Evolutionary conservation across 352 stramenopile species (phyloP).

Genomic region (Pythium phragmiticola): DNA sequence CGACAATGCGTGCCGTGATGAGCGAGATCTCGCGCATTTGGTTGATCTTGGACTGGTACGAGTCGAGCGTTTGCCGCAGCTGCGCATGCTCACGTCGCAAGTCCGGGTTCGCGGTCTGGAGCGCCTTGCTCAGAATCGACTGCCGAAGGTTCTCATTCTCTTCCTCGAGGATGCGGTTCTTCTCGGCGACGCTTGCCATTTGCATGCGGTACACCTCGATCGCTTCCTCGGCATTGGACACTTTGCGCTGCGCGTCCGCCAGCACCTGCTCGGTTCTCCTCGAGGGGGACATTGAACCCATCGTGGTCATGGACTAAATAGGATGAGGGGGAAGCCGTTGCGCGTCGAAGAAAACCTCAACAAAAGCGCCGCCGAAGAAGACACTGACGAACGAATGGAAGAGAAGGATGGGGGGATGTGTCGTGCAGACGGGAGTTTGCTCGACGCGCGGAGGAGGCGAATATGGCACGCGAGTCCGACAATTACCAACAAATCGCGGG

Average conservation of each 20-base stretch:
- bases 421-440: neutral
- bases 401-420: neutral
- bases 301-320: conserved; percentile 31
- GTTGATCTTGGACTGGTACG: conserved; percentile 88
- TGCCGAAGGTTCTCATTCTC: conserved; percentile 80
- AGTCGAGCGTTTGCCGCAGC: conserved; percentile 81
- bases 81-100: conserved; percentile 80
- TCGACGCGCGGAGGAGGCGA: conserved; percentile 1
- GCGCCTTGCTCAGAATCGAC: conserved; percentile 73
- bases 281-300: conserved; percentile 29
- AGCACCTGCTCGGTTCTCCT: conserved; percentile 40
- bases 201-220: conserved; percentile 58
- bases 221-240: conserved; percentile 66
- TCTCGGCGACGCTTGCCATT: conserved; percentile 44
- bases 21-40: conserved; percentile 86
- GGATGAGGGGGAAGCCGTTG: conserved; percentile 1
- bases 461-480: too few relatives aligned
- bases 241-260: conserved; percentile 69
- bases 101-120: conserved; percentile 78
- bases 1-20: conserved; percentile 80
- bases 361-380: neutral
- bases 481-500: too few relatives aligned
- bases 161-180: conserved; percentile 76
- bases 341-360: too few relatives aligned
- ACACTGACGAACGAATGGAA: neutral